Conservation (phyloP, 2,329 filamentous ascomycete species). For the Xylariaceae sp. region DNA sequence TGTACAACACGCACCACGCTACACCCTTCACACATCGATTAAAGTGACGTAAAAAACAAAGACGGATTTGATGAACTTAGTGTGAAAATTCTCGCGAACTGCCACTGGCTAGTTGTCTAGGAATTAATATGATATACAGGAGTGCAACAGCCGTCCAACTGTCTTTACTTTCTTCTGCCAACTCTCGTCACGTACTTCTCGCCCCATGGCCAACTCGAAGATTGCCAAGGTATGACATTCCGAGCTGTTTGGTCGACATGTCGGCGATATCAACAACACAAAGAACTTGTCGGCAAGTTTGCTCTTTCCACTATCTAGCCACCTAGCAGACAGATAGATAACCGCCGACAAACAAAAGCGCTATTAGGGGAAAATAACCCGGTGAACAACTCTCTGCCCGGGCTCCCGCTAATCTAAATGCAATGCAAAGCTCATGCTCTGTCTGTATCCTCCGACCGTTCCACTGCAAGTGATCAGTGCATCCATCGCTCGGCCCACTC, state of each 20-base stretch:
- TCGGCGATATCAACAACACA: constrained; percentile 10
- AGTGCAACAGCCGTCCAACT: constrained; percentile 2
- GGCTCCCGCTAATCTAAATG: constrained; percentile 30
- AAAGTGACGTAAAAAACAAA: too few relatives aligned
- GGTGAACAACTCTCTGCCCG: constrained; percentile 26
- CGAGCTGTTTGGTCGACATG: constrained; percentile 8
- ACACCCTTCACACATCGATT: too few relatives aligned
- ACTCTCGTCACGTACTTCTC: neutral
- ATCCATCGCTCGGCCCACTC: neutral
- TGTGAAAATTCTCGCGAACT: constrained; percentile 31
- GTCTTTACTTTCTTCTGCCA: constrained; percentile 1
- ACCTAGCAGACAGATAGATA: constrained; percentile 9
- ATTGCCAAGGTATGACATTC: constrained; percentile 6
- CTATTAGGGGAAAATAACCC: constrained; percentile 24
- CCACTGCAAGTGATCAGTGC: constrained; percentile 7
- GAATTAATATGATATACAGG: constrained; percentile 34
- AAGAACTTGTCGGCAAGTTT: constrained; percentile 1
- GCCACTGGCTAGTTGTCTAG: constrained; percentile 35
- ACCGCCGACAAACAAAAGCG: constrained; percentile 11
- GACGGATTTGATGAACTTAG: neutral
- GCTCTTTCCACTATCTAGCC: neutral
- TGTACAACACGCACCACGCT: too few relatives aligned
- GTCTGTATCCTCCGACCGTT: constrained; percentile 12
- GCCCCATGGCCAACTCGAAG: constrained; percentile 4
- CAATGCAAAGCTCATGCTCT: constrained; percentile 21